Percentiles rank a stretch among this genome's conserved stretches.
These are phyloP conservation scores for Umbelopsis sp. DNA, from an alignment of 192 early-diverging fungal genomes.

Conservation along the genomic window DNA sequence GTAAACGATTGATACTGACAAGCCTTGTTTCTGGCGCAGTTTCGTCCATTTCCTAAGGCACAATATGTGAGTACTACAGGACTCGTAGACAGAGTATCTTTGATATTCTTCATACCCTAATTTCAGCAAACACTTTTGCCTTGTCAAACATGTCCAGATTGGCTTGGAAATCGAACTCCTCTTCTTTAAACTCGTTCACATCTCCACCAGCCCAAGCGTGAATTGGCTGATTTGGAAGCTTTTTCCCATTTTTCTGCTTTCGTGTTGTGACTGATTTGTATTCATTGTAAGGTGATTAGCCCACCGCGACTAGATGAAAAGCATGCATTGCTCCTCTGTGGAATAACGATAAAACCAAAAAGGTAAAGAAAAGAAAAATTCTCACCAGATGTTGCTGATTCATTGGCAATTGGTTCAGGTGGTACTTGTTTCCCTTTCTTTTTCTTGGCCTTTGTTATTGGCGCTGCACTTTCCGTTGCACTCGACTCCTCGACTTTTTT, in stretches of 20 bases:
- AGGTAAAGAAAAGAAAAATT: background rate
- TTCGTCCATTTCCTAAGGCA: conserved; percentile 56
- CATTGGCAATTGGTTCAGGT: background rate
- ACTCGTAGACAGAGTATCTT: background rate
- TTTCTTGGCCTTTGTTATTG: background rate
- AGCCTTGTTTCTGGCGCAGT: conserved; percentile 72
- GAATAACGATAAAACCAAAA: no score
- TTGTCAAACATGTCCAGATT: conserved; percentile 75
- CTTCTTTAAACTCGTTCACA: conserved; percentile 57
- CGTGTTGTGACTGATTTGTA: background rate
- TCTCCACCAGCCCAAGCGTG: conserved; percentile 63
- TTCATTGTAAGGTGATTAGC: background rate
- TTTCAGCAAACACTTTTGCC: conserved; percentile 47
- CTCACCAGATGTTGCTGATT: background rate
- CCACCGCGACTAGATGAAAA: no score
- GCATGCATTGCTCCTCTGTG: no score
- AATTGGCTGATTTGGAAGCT: background rate
- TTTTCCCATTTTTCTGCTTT: background rate
- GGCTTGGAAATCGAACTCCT: conserved; percentile 69
- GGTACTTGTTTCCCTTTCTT: background rate
- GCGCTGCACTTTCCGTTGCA: background rate
- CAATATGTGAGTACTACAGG: background rate
- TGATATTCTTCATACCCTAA: conserved; percentile 33
- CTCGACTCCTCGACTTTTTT: conserved; percentile 6
- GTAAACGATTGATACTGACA: conserved; percentile 69